Evolutionary conservation across 768 basidiomycete species (phyloP).

Genomic region (Termitomyces sp.): DNA sequence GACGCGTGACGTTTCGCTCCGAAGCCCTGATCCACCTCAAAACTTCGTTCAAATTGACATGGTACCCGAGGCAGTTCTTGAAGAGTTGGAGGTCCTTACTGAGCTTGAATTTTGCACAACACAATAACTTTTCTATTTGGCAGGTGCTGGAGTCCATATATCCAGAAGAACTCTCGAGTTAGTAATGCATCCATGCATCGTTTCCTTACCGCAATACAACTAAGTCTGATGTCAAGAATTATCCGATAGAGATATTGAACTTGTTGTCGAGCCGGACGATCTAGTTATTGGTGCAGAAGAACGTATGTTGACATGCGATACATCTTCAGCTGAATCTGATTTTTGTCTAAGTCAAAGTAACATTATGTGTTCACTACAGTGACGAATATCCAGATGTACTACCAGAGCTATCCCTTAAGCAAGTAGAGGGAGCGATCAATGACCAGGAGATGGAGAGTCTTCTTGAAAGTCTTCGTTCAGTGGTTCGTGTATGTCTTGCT

Average conservation of each 20-base stretch:
- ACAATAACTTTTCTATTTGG: constrained; percentile 4
- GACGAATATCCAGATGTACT: constrained; percentile 80
- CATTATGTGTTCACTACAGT: constrained; percentile 70
- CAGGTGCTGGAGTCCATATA: constrained; percentile 96
- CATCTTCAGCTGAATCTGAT: constrained; percentile 7
- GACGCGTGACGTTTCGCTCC: background rate
- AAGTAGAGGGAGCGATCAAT: constrained; percentile 53
- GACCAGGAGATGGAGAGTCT: constrained; percentile 50
- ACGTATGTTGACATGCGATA: constrained; percentile 31
- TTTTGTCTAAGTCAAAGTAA: constrained; percentile 56
- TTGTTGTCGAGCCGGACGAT: constrained; percentile 86
- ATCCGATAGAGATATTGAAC: constrained; percentile 75
- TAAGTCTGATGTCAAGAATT: constrained; percentile 54
- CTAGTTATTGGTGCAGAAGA: constrained; percentile 54
- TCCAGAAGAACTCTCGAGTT: constrained; percentile 88
- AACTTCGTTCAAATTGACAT: constrained; percentile 25
- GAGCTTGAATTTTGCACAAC: constrained; percentile 1
- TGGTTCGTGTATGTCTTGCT: constrained; percentile 34
- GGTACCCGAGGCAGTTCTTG: constrained; percentile 65
- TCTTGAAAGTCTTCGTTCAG: constrained; percentile 47
- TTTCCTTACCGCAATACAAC: constrained; percentile 14
- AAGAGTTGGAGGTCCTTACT: constrained; percentile 81
- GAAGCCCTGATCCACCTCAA: background rate
- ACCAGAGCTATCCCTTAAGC: constrained; percentile 65
- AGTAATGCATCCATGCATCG: constrained; percentile 33